Evolutionary conservation across 2,329 filamentous ascomycete genomes (phyloP).

Genomic region (Botrytis tulipae): DNA sequence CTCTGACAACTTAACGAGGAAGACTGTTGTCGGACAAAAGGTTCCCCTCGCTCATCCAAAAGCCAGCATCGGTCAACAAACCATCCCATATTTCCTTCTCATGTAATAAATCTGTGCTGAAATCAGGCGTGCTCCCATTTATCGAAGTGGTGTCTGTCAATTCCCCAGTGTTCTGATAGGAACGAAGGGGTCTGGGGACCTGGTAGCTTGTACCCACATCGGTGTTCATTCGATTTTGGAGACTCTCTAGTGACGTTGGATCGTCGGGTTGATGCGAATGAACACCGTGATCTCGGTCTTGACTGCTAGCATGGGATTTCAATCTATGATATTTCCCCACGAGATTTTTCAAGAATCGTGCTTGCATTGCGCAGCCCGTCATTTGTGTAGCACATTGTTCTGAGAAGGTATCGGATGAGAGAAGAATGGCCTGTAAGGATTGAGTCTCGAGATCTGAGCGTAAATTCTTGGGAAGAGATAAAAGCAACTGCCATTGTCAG

Average conservation of each 20-base stretch:
- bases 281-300: background rate
- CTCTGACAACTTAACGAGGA: background rate
- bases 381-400: slow-evolving; percentile 35
- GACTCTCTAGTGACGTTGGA: no score
- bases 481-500: background rate
- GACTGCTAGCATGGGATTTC: slow-evolving; percentile 9
- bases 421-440: slow-evolving; percentile 23
- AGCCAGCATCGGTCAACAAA: slow-evolving; percentile 37
- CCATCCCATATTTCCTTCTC: slow-evolving; percentile 37
- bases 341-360: slow-evolving; percentile 37
- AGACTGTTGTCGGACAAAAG: slow-evolving; percentile 21
- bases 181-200: background rate
- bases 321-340: slow-evolving; percentile 26
- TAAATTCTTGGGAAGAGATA: slow-evolving; percentile 5
- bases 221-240: background rate
- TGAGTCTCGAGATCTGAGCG: slow-evolving; percentile 25
- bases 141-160: background rate
- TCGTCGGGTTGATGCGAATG: background rate
- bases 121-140: background rate
- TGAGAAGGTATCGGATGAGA: slow-evolving; percentile 32
- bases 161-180: background rate
- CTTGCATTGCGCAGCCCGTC: slow-evolving; percentile 39
- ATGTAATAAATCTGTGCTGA: slow-evolving; percentile 20
- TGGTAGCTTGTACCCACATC: background rate
- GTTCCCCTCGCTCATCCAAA: slow-evolving; percentile 35